phyloP scores from a whole-genome alignment of 148 eudicot genomes.

The Cornus suecica region DNA sequence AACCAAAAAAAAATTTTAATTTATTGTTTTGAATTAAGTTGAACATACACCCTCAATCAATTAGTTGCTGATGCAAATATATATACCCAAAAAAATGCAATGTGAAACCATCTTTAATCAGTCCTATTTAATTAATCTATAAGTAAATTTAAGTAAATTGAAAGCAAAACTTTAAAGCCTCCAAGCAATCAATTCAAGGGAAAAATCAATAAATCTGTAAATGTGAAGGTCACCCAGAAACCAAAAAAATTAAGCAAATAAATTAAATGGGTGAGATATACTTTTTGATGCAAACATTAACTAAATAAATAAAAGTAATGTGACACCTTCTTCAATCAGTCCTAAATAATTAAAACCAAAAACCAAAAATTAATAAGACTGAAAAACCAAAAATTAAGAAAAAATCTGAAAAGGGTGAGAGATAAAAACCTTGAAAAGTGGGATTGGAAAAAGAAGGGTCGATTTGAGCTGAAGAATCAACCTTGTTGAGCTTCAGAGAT shows the following conservation, averaged over 20 bases:
- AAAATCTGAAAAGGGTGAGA: not conserved
- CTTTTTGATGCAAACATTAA: not conserved
- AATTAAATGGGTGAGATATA: no score
- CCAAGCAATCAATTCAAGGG: not conserved
- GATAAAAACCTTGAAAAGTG: conserved; percentile 52
- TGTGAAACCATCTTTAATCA: not conserved
- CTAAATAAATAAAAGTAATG: not conserved
- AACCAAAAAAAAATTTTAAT: no score
- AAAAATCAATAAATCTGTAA: not conserved
- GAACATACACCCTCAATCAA: no score
- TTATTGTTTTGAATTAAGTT: no score
- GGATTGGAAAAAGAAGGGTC: conserved; percentile 55
- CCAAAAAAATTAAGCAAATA: no score
- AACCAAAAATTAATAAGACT: no score
- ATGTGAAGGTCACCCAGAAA: no score
- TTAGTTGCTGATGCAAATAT: not conserved
- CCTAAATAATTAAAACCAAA: not conserved
- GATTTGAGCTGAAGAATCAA: conserved; percentile 28
- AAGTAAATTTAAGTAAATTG: not conserved
- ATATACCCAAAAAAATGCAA: not conserved
- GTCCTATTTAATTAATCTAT: not conserved
- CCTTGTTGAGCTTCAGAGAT: conserved; percentile 24
- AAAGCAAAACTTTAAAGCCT: not conserved
- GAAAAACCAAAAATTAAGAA: not conserved
- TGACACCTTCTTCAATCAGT: not conserved